A percentile compares a stretch with the other conserved stretches of the same genome.
Evolutionary conservation across 129 eudicot genomes (phyloP).

Genomic region (Centrapalus pauciflorus): DNA sequence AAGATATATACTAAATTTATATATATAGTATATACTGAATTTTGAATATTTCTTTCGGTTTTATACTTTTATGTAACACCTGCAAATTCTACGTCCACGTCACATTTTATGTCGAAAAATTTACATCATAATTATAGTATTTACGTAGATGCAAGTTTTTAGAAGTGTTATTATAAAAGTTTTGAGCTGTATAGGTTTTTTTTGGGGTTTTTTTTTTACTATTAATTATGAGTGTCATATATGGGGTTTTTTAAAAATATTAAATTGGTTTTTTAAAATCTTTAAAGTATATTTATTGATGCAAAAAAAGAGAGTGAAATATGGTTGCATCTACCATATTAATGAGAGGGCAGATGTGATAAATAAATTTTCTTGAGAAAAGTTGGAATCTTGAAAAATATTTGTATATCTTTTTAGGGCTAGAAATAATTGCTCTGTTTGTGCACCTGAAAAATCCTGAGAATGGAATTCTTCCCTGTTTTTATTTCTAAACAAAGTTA

Average conservation of each 20-base stretch:
- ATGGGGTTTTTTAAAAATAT: background rate
- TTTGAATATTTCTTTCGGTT: no score
- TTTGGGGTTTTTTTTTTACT: background rate
- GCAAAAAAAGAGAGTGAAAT: conserved; percentile 19
- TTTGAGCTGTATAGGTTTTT: background rate
- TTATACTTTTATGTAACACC: no score
- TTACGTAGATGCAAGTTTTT: no score
- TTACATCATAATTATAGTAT: no score
- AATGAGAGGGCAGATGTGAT: conserved; percentile 32
- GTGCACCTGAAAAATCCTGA: conserved; percentile 29
- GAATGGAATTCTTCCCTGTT: conserved; percentile 33
- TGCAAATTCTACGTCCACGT: no score
- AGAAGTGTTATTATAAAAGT: no score
- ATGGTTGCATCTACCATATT: conserved; percentile 36
- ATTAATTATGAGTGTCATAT: background rate
- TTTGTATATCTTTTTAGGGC: conserved; percentile 26
- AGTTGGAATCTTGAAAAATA: conserved; percentile 28
- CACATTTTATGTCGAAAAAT: no score
- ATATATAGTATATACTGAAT: background rate
- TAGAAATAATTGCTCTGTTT: conserved; percentile 30
- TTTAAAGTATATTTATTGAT: conserved; percentile 1
- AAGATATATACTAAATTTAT: background rate
- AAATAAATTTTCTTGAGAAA: conserved; percentile 34
- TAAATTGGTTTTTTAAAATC: background rate
- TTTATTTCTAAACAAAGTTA: conserved; percentile 30